These are phyloP conservation scores for Fusarium poae DNA, from an alignment of 2,329 filamentous ascomycete genomes.

Conservation along the genomic window DNA sequence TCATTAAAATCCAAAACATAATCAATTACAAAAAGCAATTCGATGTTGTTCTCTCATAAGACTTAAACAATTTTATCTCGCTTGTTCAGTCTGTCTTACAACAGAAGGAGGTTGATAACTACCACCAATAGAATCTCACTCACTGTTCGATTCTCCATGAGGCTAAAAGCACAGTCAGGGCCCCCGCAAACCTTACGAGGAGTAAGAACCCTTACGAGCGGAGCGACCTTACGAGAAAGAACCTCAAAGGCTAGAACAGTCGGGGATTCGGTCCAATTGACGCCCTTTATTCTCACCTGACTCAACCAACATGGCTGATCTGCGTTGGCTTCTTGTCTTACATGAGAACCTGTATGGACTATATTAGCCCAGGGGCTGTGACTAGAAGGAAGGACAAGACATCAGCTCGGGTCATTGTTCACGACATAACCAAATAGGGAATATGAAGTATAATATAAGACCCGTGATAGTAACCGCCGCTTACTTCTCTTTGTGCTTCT, in stretches of 20 bases:
- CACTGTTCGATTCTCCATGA: neutral
- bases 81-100: neutral
- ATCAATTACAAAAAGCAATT: slow-evolving; percentile 2
- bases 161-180: slow-evolving; percentile 33
- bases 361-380: slow-evolving; percentile 3
- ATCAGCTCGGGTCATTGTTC: slow-evolving; percentile 20
- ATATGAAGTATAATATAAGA: slow-evolving; percentile 19
- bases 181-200: slow-evolving; percentile 13
- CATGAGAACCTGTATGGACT: slow-evolving; percentile 41
- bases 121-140: slow-evolving; percentile 4
- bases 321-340: slow-evolving; percentile 21
- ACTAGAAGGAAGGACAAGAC: slow-evolving; percentile 13
- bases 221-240: slow-evolving; percentile 11
- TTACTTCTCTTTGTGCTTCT: slow-evolving; percentile 4
- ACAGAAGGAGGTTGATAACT: neutral
- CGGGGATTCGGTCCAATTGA: slow-evolving; percentile 23
- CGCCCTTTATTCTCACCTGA: slow-evolving; percentile 5
- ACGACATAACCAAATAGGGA: neutral
- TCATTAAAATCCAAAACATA: slow-evolving; percentile 7
- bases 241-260: neutral
- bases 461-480: neutral
- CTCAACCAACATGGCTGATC: slow-evolving; percentile 18
- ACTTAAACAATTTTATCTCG: neutral
- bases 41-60: neutral
- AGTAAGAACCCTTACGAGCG: slow-evolving; percentile 2